Evolutionary conservation across 208 protist species (phyloP).

Genomic region (Trypanosoma brucei): DNA sequence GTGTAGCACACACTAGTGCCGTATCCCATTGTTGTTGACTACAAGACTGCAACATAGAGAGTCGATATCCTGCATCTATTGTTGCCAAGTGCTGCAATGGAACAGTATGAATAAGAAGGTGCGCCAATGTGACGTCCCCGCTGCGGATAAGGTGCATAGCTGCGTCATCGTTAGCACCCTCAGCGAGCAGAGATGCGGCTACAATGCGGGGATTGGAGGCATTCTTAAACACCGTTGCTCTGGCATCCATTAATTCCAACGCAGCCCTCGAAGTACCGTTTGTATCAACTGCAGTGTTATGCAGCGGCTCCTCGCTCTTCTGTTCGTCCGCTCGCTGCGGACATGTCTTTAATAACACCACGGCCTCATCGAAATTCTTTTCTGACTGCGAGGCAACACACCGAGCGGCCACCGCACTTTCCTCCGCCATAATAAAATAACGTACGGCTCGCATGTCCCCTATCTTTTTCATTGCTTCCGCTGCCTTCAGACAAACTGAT

Average conservation of each 20-base stretch:
- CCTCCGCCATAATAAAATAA: conserved; percentile 81
- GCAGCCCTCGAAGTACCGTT: conserved; percentile 34
- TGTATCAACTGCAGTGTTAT: conserved; percentile 53
- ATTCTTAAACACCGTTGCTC: conserved; percentile 30
- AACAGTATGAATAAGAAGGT: conserved; percentile 77
- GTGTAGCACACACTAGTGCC: conserved; percentile 60
- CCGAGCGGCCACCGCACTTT: conserved; percentile 59
- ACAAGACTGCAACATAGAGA: conserved; percentile 69
- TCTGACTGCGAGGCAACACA: conserved; percentile 40
- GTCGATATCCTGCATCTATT: conserved; percentile 75
- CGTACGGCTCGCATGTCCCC: conserved; percentile 55
- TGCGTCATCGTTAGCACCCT: conserved; percentile 63
- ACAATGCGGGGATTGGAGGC: conserved; percentile 55
- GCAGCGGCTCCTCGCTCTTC: conserved; percentile 32
- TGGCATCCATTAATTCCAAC: conserved; percentile 39
- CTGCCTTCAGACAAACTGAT: conserved; percentile 54
- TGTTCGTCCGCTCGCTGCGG: conserved; percentile 36
- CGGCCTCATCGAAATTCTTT: conserved; percentile 45
- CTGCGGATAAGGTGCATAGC: conserved; percentile 50
- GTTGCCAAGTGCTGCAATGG: conserved; percentile 72
- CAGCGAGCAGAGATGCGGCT: conserved; percentile 55
- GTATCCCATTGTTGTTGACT: conserved; percentile 70
- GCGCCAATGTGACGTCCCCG: conserved; percentile 59
- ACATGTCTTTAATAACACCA: conserved; percentile 61
- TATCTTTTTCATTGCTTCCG: conserved; percentile 58